Evolutionary conservation across 1,139 yeast genomes (phyloP), one percentile per base, ranked within the genome.

Genomic region (Meyerozyma smithsonii): DNA sequence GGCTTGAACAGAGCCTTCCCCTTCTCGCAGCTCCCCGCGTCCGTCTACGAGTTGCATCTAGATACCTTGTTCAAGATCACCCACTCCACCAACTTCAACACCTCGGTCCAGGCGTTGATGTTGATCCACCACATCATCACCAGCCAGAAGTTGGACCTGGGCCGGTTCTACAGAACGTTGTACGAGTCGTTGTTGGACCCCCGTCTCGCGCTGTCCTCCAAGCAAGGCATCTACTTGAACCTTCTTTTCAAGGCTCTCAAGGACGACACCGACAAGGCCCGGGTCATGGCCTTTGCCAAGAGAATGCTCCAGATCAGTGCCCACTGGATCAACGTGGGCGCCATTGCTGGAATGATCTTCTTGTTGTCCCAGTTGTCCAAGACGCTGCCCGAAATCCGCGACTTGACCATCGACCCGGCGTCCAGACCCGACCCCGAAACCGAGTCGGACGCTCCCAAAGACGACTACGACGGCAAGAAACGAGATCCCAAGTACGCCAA

Each of bases 1-100:
- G 99, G 99, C 48, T 77, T 92, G 46, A 94, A 94, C 61, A 84
- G 99, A 65, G 94, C 98, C 1, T 90, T 87, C 72, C 97, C 98
- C 42, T 92, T 87, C 58, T 82, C 96, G 1, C 74, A 79, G 45
- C 70, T 94, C 42, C 85, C 95, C 7, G 72, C 79, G 39, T 81
- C 80, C 16, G 76, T 79, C 7, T 90, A 87, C 60, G 79, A 81
- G 47, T 70, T 74, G 46, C 97, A 94, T 63, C 71, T 90, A 55
- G 83, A 88, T 54, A 84, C 95, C 0, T 68, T 92, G 43, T 94
- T 84, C 70, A 80, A 80, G 55, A 90, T 92, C 55, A 90, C 97
- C 3, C 97, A 92, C 60, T 84, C 96, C 17, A 80, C 95, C 21
- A 94, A 94, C 60, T 90, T 92, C 69, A 89, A 88, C 60, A 92